Evolutionary conservation across 352 stramenopile genomes (phyloP).

Genomic region (Phytophthora ramorum): DNA sequence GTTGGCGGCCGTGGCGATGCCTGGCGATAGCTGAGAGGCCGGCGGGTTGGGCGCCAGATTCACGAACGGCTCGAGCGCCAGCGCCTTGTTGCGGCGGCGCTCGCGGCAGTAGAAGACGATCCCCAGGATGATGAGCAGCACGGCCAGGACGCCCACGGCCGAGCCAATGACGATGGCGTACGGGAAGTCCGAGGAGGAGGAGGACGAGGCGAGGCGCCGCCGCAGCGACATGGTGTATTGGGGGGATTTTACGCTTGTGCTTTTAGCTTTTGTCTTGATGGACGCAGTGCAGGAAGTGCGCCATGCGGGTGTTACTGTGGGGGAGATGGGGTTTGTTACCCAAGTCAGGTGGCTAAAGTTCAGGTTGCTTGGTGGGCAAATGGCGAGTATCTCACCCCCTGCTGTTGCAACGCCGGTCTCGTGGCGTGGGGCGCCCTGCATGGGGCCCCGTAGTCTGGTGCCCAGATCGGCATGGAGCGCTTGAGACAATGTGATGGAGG

Average conservation of each 20-base stretch:
- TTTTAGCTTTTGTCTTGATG: not conserved
- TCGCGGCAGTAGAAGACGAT: conserved; percentile 35
- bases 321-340: not conserved
- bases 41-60: conserved; percentile 36
- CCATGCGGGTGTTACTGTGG: not conserved
- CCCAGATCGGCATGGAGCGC: no score
- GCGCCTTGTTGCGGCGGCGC: conserved; percentile 33
- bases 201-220: not conserved
- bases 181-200: conserved; percentile 25
- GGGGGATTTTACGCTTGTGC: not conserved
- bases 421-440: not conserved
- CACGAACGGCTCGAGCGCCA: conserved; percentile 42
- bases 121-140: conserved; percentile 34
- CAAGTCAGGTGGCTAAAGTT: not conserved
- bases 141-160: conserved; percentile 34
- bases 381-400: not conserved
- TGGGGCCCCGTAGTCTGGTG: no score
- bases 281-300: conserved; percentile 1
- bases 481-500: no score
- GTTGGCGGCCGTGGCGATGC: conserved; percentile 31
- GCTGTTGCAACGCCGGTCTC: not conserved
- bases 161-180: conserved; percentile 38
- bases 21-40: conserved; percentile 31
- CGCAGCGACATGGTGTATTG: conserved; percentile 8
- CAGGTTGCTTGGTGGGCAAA: not conserved